Evolutionary conservation across 768 basidiomycete species (phyloP), one percentile per base, ranked within the genome.

Genomic region (Baorangia bicolor): DNA sequence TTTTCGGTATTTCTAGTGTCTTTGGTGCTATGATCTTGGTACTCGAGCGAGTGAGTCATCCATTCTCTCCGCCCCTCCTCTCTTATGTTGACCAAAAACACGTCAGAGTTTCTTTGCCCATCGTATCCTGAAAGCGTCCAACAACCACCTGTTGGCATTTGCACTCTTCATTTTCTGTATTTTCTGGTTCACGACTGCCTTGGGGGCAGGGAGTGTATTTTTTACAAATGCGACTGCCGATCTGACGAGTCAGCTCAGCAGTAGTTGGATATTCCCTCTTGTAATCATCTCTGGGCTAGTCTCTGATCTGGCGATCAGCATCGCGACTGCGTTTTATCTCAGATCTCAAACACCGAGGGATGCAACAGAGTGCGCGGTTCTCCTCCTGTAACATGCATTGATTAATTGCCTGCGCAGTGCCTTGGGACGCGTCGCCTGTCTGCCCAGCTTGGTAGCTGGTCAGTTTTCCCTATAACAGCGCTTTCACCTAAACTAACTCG

Each of bases 41-140:
- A 42, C 27, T 64, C 38, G 49, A 51, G 28, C 49, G 65, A 23
- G 65, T 67, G 21, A 49, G 65, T 48, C 23, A 27, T 2, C 5
- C 21, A 10, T 34, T 13, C n/a, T 38, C 27, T 16, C 28, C 20
- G 3, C 1, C 6, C 28, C 38, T 28, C 16, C 35, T 12, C 12
- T 34, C 23, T 25, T 12, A 2, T 16, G 41, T 21, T 52, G 28
- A 66, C 50, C 13, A 5, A 25, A 23, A 38, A 27, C 11, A 8
- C 10, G 2, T 0, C 49, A 66, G 65, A 56, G 48, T 57, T 67
- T 67, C 57, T 67, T 67, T 49, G 38, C 65, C 13, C 37, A 35
- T 23, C 63, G 55, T 18, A 53, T 66, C 37, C 35, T 64, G 33
- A 55, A 43, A 56, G 27, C 48, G 16, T 64, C 63, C 49, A 37